Evolutionary conservation across 257 asterid genomes (phyloP).

Genomic region (Solanum sejunctum): DNA sequence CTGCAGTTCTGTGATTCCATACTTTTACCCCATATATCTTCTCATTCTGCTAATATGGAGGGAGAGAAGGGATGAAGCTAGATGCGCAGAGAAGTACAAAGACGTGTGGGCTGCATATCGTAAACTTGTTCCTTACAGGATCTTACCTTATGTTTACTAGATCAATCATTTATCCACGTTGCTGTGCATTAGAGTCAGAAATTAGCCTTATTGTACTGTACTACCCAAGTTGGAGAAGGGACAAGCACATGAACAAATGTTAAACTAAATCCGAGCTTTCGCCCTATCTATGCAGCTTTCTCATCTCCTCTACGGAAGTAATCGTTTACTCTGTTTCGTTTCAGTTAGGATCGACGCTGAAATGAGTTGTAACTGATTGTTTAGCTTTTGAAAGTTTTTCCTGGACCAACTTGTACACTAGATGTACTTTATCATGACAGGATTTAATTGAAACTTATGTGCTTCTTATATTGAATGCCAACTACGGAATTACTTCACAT

Average conservation of each 20-base stretch:
- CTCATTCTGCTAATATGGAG: conserved; percentile 86
- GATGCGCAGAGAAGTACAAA: conserved; percentile 88
- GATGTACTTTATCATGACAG: not conserved
- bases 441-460: not conserved
- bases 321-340: not conserved
- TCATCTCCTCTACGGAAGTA: not conserved
- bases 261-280: not conserved
- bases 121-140: conserved; percentile 83
- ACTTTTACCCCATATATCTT: conserved; percentile 86
- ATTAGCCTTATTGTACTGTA: not conserved
- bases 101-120: conserved; percentile 82
- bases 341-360: not conserved
- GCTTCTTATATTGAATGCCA: not conserved
- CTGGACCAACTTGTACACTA: not conserved
- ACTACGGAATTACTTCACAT: not conserved
- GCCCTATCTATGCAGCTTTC: not conserved
- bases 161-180: not conserved
- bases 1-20: conserved; percentile 85
- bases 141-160: conserved; percentile 71
- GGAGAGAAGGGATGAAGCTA: conserved; percentile 93
- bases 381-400: not conserved
- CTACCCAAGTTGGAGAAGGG: not conserved
- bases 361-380: not conserved
- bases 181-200: not conserved
- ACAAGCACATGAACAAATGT: not conserved